Base-by-base conservation (phyloP, 352 stramenopile genomes). In the Pythium sukuiense region DNA sequence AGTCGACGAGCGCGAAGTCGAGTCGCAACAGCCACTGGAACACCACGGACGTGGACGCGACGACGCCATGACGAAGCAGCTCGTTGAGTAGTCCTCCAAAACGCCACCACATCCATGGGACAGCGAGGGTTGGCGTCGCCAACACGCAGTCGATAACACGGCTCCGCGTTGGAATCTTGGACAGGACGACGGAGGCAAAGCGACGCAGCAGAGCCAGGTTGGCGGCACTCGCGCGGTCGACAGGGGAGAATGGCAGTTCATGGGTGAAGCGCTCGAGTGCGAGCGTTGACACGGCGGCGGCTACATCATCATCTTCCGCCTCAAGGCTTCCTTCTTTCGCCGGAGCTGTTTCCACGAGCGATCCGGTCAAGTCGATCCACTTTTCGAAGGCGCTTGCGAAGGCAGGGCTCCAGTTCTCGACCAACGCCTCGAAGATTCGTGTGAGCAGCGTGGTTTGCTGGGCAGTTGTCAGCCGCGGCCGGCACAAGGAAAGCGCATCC, bases 1-100 rank as follows among this genome's bases (percentile, higher is more conserved):
- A 16, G 14, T 48, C 52, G 16, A 56, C 53, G n/a, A 48, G 8
- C 13, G 52, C 4, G 30, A 65, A 58, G 29, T 67, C 61, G 52
- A 61, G 26, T 29, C 59, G 61, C 27, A 61, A 30, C 1, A 67
- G 37, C 61, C 61, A 67, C 16, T 55, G 61, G 18, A 67, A 55
- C 8, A 56, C 52, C 12, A 61, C 52, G 3, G 50, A 45, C 5
- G 61, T 37, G 27, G 61, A 61, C 1, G 52, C 6, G 52, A 61
- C 39, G 18, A 26, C 18, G 11, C 61, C 39, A 3, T 46, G 30
- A 6, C 61, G 50, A 27, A 67, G n/a, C 30, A 67, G 32, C 18
- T 61, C 52, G 9, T 35, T 46, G 27, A 61, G 52, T 18, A 67
- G n/a, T 13, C 39, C n/a, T 9, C 61, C 53, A 9, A 13, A 20